Percentiles rank a stretch among this genome's conserved stretches.
These are phyloP conservation scores for Talaromyces sp. DNA, from an alignment of 2,329 filamentous ascomycete species.

Conservation along the genomic window DNA sequence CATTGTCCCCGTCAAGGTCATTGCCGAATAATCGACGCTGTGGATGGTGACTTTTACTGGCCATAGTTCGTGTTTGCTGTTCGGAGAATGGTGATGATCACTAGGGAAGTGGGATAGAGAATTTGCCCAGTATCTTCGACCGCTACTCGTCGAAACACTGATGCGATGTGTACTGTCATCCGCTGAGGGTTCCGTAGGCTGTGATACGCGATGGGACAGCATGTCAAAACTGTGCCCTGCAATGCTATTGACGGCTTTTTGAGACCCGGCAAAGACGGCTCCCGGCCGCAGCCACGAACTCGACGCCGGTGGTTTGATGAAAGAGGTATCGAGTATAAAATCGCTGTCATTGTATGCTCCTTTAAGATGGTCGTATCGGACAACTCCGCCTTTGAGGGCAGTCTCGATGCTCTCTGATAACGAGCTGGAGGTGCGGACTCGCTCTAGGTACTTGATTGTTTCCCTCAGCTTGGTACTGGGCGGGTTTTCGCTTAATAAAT, in stretches of 20 bases:
- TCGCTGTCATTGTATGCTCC: slow-evolving; percentile 50
- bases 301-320: slow-evolving; percentile 49
- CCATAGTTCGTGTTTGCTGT: slow-evolving; percentile 57
- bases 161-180: slow-evolving; percentile 32
- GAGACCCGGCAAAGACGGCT: slow-evolving; percentile 59
- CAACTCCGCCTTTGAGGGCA: slow-evolving; percentile 53
- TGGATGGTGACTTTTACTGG: slow-evolving; percentile 66
- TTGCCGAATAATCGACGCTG: slow-evolving; percentile 56
- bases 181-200: slow-evolving; percentile 32
- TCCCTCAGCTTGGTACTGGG: slow-evolving; percentile 50
- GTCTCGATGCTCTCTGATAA: slow-evolving; percentile 54
- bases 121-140: slow-evolving; percentile 36
- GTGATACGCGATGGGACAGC: slow-evolving; percentile 28
- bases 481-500: slow-evolving; percentile 34
- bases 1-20: slow-evolving; percentile 67
- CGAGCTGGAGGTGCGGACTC: slow-evolving; percentile 52
- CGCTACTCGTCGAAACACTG: slow-evolving; percentile 37
- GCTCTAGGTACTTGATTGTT: slow-evolving; percentile 60
- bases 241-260: slow-evolving; percentile 51
- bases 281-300: slow-evolving; percentile 63
- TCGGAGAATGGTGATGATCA: slow-evolving; percentile 11
- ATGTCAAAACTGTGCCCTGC: slow-evolving; percentile 18
- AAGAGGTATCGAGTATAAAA: slow-evolving; percentile 56
- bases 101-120: slow-evolving; percentile 14
- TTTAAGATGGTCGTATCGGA: slow-evolving; percentile 50